phyloP scores from a whole-genome alignment of 768 basidiomycete species.

The Trametes sanguinea region DNA sequence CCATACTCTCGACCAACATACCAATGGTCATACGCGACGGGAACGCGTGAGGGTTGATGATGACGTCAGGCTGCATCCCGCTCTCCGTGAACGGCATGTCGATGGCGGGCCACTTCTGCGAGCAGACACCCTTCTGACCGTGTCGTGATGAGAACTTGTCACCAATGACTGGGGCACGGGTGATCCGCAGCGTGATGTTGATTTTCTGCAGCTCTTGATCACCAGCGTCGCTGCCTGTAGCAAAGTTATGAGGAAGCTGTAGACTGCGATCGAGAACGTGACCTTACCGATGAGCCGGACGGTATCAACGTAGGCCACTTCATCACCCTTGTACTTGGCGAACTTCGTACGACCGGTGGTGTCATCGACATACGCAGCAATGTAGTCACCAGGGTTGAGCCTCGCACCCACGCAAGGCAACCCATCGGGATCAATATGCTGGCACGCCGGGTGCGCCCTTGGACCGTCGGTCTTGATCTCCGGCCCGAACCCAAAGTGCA shows the following conservation, averaged over 20 bases:
- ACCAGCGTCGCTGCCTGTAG: conserved; percentile 77
- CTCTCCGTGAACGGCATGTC: conserved; percentile 99
- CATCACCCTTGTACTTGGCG: conserved; percentile 97
- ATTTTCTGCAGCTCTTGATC: conserved; percentile 90
- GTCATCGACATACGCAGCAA: conserved; percentile 89
- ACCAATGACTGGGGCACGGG: conserved; percentile 94
- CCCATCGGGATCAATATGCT: conserved; percentile 79
- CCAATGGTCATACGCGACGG: conserved; percentile 99
- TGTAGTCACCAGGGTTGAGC: conserved; percentile 70
- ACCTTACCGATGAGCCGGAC: conserved; percentile 83
- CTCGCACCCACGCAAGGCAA: conserved; percentile 76
- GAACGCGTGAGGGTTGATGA: conserved; percentile 99
- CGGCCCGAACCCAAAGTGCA: conserved; percentile 89
- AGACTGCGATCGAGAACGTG: not conserved
- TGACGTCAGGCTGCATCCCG: conserved; percentile 98
- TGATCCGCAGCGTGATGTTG: conserved; percentile 90
- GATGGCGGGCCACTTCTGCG: conserved; percentile 96
- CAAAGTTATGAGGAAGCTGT: not conserved
- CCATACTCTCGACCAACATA: conserved; percentile 99
- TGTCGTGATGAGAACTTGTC: conserved; percentile 99
- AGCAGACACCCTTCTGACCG: conserved; percentile 99
- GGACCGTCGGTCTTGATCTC: conserved; percentile 64
- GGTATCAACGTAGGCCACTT: conserved; percentile 84
- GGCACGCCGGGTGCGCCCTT: conserved; percentile 43
- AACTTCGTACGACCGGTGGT: conserved; percentile 79